A percentile compares a stretch with the other conserved stretches of the same genome.
Conservation (phyloP, 2,329 filamentous ascomycete genomes). For the Coniochaeta sp. region DNA sequence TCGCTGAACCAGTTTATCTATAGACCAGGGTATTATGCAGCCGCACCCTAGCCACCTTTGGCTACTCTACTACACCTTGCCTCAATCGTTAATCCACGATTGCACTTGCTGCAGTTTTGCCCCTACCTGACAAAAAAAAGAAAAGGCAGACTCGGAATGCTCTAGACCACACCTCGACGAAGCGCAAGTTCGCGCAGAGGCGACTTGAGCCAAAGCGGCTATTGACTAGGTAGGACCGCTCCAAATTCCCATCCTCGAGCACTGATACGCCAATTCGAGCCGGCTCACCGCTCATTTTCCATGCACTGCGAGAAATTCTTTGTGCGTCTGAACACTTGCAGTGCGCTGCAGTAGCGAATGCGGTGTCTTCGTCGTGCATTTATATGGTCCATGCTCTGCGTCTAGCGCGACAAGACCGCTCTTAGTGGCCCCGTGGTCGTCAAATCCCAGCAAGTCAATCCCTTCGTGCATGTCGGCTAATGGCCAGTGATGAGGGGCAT, state of each 20-base stretch:
- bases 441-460: constrained; percentile 9
- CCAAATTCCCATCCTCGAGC: background rate
- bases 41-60: background rate
- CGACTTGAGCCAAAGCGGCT: background rate
- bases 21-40: background rate
- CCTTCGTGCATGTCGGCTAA: constrained; percentile 16
- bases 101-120: background rate
- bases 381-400: constrained; percentile 8
- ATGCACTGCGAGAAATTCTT: background rate
- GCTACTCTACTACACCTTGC: background rate
- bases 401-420: background rate
- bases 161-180: background rate
- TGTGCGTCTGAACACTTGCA: background rate
- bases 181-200: background rate
- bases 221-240: background rate
- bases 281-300: constrained; percentile 1
- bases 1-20: background rate
- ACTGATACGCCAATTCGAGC: background rate
- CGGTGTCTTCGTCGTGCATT: background rate
- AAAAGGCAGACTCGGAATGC: background rate
- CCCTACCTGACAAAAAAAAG: too few species aligned
- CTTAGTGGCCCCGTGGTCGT: constrained; percentile 3
- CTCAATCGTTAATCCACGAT: background rate
- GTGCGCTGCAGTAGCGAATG: background rate
- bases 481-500: background rate